A percentile compares a stretch with the other conserved stretches of the same genome.
Evolutionary conservation across 2,329 filamentous ascomycete genomes (phyloP).

Genomic region (Lecanicillium sp.): DNA sequence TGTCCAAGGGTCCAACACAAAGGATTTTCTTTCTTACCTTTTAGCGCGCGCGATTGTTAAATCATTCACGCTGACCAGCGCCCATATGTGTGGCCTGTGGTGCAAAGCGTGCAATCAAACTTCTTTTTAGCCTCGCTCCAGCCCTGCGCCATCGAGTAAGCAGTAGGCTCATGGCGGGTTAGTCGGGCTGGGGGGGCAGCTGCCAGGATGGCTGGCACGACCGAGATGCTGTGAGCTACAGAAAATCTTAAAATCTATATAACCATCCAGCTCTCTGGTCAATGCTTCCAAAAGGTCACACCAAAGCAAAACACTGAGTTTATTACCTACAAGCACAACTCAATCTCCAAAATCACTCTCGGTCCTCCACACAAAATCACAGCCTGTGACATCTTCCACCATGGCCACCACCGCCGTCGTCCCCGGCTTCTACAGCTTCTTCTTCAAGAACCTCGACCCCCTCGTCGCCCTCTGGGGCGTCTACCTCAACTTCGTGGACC

Average conservation of each 20-base stretch:
- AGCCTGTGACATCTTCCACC: background rate
- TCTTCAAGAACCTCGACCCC: conserved; percentile 21
- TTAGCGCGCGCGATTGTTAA: background rate
- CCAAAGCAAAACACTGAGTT: too few relatives aligned
- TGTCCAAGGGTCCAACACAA: background rate
- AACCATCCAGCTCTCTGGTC: background rate
- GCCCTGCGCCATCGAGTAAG: background rate
- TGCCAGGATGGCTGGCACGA: background rate
- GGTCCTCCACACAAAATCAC: background rate
- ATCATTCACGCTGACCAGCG: background rate
- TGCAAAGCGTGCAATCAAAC: background rate
- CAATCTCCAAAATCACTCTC: too few relatives aligned
- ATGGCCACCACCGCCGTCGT: conserved; percentile 9
- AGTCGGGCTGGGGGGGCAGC: too few relatives aligned
- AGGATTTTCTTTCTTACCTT: too few relatives aligned
- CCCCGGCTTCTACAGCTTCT: conserved; percentile 16
- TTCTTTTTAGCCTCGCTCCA: background rate
- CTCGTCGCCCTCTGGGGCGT: conserved; percentile 19
- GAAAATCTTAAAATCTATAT: background rate
- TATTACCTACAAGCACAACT: too few relatives aligned
- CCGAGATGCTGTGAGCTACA: background rate
- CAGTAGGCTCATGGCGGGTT: background rate
- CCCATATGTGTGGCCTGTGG: background rate
- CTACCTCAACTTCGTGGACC: conserved; percentile 18
- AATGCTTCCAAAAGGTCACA: too few relatives aligned